Base-by-base conservation (phyloP, 805 yeast species). In the Kodamaea fukazawae region DNA sequence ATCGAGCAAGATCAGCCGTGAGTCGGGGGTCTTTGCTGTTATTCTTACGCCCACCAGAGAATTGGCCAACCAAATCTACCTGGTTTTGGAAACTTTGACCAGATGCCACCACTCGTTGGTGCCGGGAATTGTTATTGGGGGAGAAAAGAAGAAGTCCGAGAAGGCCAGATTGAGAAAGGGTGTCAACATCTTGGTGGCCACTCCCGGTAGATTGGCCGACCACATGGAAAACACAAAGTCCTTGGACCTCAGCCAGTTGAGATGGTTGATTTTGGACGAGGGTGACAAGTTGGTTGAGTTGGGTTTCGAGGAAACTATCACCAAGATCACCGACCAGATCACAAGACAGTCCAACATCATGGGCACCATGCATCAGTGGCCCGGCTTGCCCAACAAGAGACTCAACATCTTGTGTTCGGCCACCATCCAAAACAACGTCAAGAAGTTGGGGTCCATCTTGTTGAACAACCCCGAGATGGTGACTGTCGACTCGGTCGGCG, bases 101-200 rank as follows among this genome's bases (percentile, higher is more conserved):
- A 74, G 84, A 40, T 79, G 90, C 55, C 83, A 91, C 57, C 95
- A 86, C 55, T 79, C 85, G 61, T 75, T 93, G 31, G 99, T 95
- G 4, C 97, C 99, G 1, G 96, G 98, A 29, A 78, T 90, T 29
- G 95, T 93, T 17, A 89, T 89, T 64, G 99, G 99, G 56, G 99
- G 99, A 45, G 99, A 93, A 59, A 90, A 91, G 75, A 91, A 91
- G 61, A 95, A 93, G 57, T 78, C 96, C 2, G 99, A 93, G 61
- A 93, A 93, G 73, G 97, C 98, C 1, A 70, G 99, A 53, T 65
- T 93, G 25, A 76, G 99, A 57, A 91, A 91, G 60, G 99, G 99
- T 48, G 95, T 90, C 25, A 93, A 93, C 60, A 81, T 93, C 25
- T 73, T 93, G n/a, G 95, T 93, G 30, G 97, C 95, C 9, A 93